Conservation (phyloP, 208 protist genomes). For the Lotmaria passim region DNA sequence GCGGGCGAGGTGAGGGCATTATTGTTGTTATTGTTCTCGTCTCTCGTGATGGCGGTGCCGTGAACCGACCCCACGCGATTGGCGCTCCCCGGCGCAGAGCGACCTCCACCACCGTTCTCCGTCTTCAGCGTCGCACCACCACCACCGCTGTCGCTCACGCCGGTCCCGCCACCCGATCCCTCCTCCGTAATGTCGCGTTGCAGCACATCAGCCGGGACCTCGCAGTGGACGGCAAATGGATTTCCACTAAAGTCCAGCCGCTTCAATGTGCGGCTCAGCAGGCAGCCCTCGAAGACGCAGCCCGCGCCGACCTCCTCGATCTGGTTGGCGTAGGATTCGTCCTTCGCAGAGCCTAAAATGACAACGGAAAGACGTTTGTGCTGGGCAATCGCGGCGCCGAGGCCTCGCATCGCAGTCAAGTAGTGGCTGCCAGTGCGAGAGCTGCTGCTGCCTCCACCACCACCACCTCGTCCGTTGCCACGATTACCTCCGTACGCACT, state of each 20-base stretch:
- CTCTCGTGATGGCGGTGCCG: too few species aligned
- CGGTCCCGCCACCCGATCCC: not conserved
- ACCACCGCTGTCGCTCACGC: not conserved
- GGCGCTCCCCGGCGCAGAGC: not conserved
- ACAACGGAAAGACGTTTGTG: constrained; percentile 77
- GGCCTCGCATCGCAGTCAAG: constrained; percentile 52
- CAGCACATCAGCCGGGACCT: not conserved
- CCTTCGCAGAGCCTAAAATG: constrained; percentile 63
- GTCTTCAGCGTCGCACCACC: too few species aligned
- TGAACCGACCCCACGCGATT: not conserved
- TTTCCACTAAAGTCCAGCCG: constrained; percentile 79
- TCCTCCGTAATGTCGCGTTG: not conserved
- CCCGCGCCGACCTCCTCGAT: constrained; percentile 63
- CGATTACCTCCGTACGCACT: not conserved
- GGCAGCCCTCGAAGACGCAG: constrained; percentile 73
- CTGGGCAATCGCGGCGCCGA: constrained; percentile 67
- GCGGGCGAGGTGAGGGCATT: too few species aligned
- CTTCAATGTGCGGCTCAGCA: constrained; percentile 73
- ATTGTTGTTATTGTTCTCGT: not conserved
- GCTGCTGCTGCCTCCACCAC: not conserved
- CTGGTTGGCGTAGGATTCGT: constrained; percentile 80
- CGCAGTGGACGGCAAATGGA: constrained; percentile 36
- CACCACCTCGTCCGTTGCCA: not conserved
- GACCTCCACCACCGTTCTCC: too few species aligned
- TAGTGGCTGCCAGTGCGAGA: constrained; percentile 27